Evolutionary conservation across 352 stramenopile species (phyloP).

Genomic region (Aphanomyces cochlioides): DNA sequence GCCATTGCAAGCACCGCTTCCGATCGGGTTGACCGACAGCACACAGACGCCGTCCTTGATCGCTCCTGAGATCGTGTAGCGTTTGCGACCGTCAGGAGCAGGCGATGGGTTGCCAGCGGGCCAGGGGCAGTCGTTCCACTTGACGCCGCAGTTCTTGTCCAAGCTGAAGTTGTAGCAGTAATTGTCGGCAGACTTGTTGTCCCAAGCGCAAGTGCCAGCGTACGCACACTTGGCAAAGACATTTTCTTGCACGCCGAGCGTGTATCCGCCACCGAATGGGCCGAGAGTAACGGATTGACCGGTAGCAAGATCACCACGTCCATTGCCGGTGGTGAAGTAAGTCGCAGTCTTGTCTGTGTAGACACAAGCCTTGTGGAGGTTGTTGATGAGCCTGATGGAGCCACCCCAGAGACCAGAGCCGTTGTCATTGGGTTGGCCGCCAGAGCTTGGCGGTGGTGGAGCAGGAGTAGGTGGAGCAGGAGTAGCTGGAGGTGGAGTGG

Average conservation of each 20-base stretch:
- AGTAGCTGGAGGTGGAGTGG: not conserved
- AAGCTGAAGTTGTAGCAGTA: conserved; percentile 18
- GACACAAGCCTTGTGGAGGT: not conserved
- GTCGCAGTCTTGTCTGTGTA: conserved; percentile 7
- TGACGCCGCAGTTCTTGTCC: not conserved
- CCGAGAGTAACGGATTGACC: not conserved
- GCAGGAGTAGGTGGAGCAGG: not conserved
- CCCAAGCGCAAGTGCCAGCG: conserved; percentile 2
- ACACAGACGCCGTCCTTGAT: conserved; percentile 9
- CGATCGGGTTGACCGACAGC: not conserved
- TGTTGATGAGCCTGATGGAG: conserved; percentile 3
- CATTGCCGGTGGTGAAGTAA: conserved; percentile 6
- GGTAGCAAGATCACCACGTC: not conserved
- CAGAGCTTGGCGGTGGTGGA: not conserved
- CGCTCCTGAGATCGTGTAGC: conserved; percentile 1
- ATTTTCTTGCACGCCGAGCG: conserved; percentile 6
- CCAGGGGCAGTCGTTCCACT: conserved; percentile 12
- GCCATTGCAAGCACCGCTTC: not conserved
- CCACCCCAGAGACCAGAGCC: conserved; percentile 7
- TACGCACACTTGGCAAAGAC: conserved; percentile 16
- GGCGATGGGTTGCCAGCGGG: not conserved
- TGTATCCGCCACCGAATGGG: not conserved
- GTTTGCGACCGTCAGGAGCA: conserved; percentile 1
- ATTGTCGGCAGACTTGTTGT: conserved; percentile 11
- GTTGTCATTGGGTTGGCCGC: conserved; percentile 1